Conservation (phyloP, 2,329 filamentous ascomycete species). For the Talaromyces sp. region DNA sequence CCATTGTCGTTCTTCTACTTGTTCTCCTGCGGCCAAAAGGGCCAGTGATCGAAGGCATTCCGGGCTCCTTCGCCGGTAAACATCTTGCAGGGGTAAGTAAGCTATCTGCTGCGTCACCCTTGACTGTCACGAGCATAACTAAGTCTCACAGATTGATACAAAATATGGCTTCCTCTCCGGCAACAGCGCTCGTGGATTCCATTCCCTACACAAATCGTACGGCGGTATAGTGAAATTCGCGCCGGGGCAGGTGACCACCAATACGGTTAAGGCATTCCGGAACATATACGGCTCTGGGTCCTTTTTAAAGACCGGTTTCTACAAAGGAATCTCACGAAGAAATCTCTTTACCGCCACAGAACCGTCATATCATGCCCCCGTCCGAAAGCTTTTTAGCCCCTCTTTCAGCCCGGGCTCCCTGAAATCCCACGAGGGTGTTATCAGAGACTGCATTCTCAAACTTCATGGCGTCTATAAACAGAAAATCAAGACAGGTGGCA, state of each 20-base stretch:
- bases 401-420: slow-evolving; percentile 20
- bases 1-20: slow-evolving; percentile 15
- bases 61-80: slow-evolving; percentile 14
- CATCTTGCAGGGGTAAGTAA: slow-evolving; percentile 17
- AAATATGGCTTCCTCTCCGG: slow-evolving; percentile 19
- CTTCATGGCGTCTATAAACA: slow-evolving; percentile 17
- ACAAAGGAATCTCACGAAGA: slow-evolving; percentile 20
- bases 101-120: neutral
- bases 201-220: slow-evolving; percentile 17
- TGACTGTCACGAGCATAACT: neutral
- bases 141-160: slow-evolving; percentile 14
- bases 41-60: slow-evolving; percentile 16
- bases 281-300: slow-evolving; percentile 20
- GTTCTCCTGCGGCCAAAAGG: slow-evolving; percentile 15
- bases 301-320: slow-evolving; percentile 22
- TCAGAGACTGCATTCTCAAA: slow-evolving; percentile 18
- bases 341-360: slow-evolving; percentile 23
- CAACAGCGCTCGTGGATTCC: slow-evolving; percentile 18
- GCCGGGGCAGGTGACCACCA: slow-evolving; percentile 21
- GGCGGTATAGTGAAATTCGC: slow-evolving; percentile 20
- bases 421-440: slow-evolving; percentile 18
- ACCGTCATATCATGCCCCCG: slow-evolving; percentile 19
- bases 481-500: slow-evolving; percentile 3
- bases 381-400: slow-evolving; percentile 22
- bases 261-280: slow-evolving; percentile 20